Evolutionary conservation across 2,329 filamentous ascomycete genomes (phyloP), one percentile per base, ranked within the genome.

Genomic region (Cadophora malorum): DNA sequence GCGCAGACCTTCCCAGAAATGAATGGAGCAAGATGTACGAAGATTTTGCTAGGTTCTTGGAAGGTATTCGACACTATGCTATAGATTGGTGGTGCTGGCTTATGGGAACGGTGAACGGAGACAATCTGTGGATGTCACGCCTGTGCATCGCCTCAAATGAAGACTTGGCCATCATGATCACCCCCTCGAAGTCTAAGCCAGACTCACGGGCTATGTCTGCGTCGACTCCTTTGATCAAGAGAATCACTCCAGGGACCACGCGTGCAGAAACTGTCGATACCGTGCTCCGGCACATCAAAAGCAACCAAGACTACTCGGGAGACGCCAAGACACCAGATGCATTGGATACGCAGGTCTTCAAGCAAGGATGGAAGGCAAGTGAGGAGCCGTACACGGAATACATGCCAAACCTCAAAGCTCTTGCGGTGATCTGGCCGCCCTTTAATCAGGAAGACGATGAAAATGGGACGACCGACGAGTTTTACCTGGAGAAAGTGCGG

Each of bases 11-110:
- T 9, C 49, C 64, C n/a, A 52, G n/a, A 19, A 62, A 50, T 4
- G 64, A 66, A 9, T 52, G 33, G 25, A 61, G 59, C 19, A 23
- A 21, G 28, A 49, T 14, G 2, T 60, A 55, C 21, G 56, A 66
- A 33, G 49, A 61, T 4, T 62, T 53, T 16, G 9, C 28, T 9
- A 1, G 28, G 5, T 31, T 61, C 3, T 23, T 62, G 35, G 31
- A 41, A 12, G 56, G 64, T 23, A 21, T 66, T 16, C 31, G 47
- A 23, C 56, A 66, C 56, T 66, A 41, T 35, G 64, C 64, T 50
- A 41, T 66, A 8, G 64, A 66, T 47, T 66, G 56, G 56, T 62
- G 64, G 56, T 60, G 38, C 14, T 66, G 64, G 64, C 56, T 62
- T 10, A 33, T 52, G 28, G 64, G 47, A 35, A 62, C 58, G 9